Conservation (phyloP, 768 basidiomycete species). For the Pulveroboletus ravenelii region DNA sequence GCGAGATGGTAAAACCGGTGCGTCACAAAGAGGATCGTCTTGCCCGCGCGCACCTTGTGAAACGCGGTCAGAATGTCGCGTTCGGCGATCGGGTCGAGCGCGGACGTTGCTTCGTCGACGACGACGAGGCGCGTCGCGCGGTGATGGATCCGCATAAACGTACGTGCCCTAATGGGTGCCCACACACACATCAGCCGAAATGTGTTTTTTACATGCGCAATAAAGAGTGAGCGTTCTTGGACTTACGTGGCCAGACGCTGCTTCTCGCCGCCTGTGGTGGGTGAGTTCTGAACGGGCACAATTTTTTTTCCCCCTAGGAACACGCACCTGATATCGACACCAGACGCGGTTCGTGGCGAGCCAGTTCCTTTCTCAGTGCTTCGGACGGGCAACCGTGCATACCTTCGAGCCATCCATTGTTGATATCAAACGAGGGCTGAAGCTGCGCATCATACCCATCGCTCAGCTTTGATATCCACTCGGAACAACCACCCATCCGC, state of each 20-base stretch:
- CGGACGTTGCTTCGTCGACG: conserved; percentile 57
- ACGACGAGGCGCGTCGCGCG: conserved; percentile 42
- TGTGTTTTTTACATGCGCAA: too few species aligned
- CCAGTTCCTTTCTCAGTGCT: conserved; percentile 15
- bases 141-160: conserved; percentile 36
- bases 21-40: conserved; percentile 52
- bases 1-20: conserved; percentile 52
- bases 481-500: conserved; percentile 25
- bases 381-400: conserved; percentile 17
- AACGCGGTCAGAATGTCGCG: conserved; percentile 42
- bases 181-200: too few species aligned
- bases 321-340: too few species aligned
- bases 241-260: conserved; percentile 49
- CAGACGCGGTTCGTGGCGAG: too few species aligned
- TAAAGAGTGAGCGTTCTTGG: too few species aligned
- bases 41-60: conserved; percentile 36
- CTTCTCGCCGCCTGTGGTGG: conserved; percentile 20
- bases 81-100: conserved; percentile 53
- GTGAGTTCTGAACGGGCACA: too few species aligned
- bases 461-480: conserved; percentile 33
- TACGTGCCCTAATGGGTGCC: too few species aligned
- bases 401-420: conserved; percentile 20
- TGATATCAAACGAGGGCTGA: conserved; percentile 16
- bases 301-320: too few species aligned
- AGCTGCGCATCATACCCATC: conserved; percentile 32